phyloP scores from a whole-genome alignment of 768 basidiomycete genomes.

The Rhizopogon salebrosus region DNA sequence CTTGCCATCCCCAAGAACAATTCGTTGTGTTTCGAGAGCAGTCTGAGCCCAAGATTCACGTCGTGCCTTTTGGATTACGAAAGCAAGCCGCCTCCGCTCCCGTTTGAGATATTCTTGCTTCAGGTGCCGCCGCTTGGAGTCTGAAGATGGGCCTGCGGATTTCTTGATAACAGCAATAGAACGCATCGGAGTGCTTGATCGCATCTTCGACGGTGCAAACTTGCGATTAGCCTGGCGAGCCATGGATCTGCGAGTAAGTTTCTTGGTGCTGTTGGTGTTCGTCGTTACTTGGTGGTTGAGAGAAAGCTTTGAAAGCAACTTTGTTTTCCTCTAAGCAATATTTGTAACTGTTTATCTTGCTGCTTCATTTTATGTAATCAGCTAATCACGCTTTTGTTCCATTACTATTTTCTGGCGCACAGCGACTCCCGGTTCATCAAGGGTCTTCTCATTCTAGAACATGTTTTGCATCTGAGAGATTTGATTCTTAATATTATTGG shows the following conservation, averaged over 20 bases:
- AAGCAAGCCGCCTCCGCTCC: slow-evolving; percentile 13
- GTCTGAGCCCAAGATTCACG: slow-evolving; percentile 27
- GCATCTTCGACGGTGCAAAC: slow-evolving; percentile 23
- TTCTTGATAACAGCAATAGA: slow-evolving; percentile 22
- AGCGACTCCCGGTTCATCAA: no score
- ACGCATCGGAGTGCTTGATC: slow-evolving; percentile 17
- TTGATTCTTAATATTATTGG: no score
- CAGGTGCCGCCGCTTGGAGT: slow-evolving; percentile 15
- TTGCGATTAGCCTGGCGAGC: slow-evolving; percentile 15
- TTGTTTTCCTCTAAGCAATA: not conserved
- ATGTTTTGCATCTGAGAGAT: no score
- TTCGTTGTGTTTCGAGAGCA: slow-evolving; percentile 31
- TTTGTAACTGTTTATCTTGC: slow-evolving; percentile 6
- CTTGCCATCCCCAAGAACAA: slow-evolving; percentile 36
- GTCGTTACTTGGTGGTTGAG: not conserved
- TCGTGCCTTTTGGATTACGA: slow-evolving; percentile 19
- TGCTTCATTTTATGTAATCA: no score
- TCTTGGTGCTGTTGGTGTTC: slow-evolving; percentile 5
- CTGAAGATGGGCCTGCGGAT: slow-evolving; percentile 8
- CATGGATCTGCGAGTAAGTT: slow-evolving; percentile 7
- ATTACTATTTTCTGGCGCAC: no score
- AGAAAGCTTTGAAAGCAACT: not conserved
- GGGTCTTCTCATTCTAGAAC: no score
- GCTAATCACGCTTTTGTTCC: no score
- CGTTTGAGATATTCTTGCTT: slow-evolving; percentile 17